Conservation (phyloP, 2,329 filamentous ascomycete species). For the Paraphaeosphaeria sporulosa region DNA sequence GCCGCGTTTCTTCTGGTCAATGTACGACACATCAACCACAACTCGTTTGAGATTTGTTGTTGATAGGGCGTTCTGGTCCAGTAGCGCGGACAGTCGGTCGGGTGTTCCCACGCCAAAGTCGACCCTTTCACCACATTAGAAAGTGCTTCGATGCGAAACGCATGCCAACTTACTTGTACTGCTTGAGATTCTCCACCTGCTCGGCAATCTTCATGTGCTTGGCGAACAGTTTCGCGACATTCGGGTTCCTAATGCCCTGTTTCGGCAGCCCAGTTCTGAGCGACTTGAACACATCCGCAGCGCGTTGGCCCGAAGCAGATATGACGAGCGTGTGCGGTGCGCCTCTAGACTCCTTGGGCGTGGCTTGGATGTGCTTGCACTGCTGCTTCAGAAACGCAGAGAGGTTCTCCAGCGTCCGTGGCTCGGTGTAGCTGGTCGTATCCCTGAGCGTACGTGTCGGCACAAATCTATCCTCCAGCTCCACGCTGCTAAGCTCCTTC, state of each 20-base stretch:
- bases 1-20: conserved; percentile 93
- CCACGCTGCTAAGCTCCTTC: conserved; percentile 79
- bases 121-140: conserved; percentile 62
- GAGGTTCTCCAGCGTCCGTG: conserved; percentile 74
- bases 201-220: conserved; percentile 98
- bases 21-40: conserved; percentile 88
- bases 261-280: conserved; percentile 67
- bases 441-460: conserved; percentile 79
- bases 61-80: conserved; percentile 80
- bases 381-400: conserved; percentile 79
- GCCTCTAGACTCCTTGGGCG: conserved; percentile 68
- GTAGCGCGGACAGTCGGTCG: conserved; percentile 78
- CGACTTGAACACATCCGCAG: conserved; percentile 81
- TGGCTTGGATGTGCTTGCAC: conserved; percentile 66
- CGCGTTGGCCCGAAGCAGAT: conserved; percentile 82
- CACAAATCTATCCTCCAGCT: conserved; percentile 82
- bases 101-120: conserved; percentile 93
- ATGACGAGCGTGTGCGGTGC: conserved; percentile 83
- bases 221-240: conserved; percentile 91
- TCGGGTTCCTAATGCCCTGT: conserved; percentile 66
- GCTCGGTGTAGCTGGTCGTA: conserved; percentile 75
- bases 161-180: conserved; percentile 55
- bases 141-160: neutral
- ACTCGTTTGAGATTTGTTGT: conserved; percentile 76
- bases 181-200: conserved; percentile 77